Percentiles rank a stretch among this genome's conserved stretches.
Conservation (phyloP, 2,329 filamentous ascomycete genomes). For the Fusarium pseudocircinatum region DNA sequence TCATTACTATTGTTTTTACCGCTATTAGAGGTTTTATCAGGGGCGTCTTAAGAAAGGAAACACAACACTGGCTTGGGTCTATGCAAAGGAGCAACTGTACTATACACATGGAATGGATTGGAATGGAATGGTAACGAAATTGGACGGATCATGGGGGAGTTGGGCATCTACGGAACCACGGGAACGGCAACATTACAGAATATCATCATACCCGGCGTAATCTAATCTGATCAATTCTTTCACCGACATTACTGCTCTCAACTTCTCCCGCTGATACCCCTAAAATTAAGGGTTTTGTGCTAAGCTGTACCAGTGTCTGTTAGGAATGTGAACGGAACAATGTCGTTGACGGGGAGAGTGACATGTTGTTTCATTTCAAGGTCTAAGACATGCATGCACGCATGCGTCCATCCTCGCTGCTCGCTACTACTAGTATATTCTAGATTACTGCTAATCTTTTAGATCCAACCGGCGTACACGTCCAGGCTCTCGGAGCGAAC, state of each 20-base stretch:
- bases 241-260: neutral
- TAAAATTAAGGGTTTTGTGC: neutral
- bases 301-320: neutral
- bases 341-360: constrained; percentile 10
- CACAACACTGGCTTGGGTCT: constrained; percentile 11
- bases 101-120: constrained; percentile 9
- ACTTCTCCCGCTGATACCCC: neutral
- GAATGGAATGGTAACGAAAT: neutral
- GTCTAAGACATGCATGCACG: constrained; percentile 24
- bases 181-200: constrained; percentile 12
- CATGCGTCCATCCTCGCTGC: constrained; percentile 9
- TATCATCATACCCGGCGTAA: constrained; percentile 32
- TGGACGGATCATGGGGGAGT: constrained; percentile 7
- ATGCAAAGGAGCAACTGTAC: constrained; percentile 20
- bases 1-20: neutral
- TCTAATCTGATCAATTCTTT: constrained; percentile 26
- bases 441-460: neutral
- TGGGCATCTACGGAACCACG: constrained; percentile 16
- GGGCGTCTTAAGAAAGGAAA: constrained; percentile 23
- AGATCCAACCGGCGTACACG: constrained; percentile 58
- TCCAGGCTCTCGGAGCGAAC: constrained; percentile 58
- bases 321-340: constrained; percentile 31
- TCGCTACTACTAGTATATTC: neutral
- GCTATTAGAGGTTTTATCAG: constrained; percentile 2
- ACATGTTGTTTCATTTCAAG: constrained; percentile 19